Base-by-base conservation (phyloP, 1,284 basidiomycete species). In the Puccinia novopanici region DNA sequence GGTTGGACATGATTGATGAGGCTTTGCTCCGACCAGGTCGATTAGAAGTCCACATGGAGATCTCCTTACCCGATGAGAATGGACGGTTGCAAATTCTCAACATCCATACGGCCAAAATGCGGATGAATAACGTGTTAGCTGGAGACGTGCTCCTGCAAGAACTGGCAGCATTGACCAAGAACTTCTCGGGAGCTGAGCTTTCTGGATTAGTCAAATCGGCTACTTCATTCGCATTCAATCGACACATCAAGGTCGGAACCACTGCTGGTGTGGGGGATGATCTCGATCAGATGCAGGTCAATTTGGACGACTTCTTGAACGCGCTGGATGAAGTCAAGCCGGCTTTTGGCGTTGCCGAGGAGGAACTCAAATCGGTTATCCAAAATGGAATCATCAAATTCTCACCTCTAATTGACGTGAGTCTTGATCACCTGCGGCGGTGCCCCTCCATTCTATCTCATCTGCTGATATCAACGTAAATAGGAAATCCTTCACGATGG, bases 41-140 rank as follows among this genome's bases (percentile, higher is more conserved):
- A 88, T 91, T 99, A 71, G 97, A 99, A 86, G 96, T 99, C n/a
- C 97, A 99, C 87, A 98, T 99, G 91, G 97, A 99, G 87, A 98
- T 99, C 82, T 97, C 94, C 5, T 88, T 99, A 0, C 97, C 97
- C 0, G 96, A 99, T 85, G 95, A 96, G 85, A 88, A 91, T 3
- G 97, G 97, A 73, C 93, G 97, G 34, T 88, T 90, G 73, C 97
- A 99, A 87, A 99, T 99, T 84, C 88, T 99, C 82, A 93, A 89
- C 83, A 99, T 99, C 84, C 97, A 99, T 86, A 99, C 97, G 0
- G 85, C 89, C 82, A 96, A 96, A 87, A 99, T 99, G 96, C 90
- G 93, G 52, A 89, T 86, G 54, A 98, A 98, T 86, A 89, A 91
- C 24, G 92, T 98, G 55, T 94, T 99, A 93, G 94, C 92, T 81